Base-by-base conservation (phyloP, 495 filamentous ascomycete genomes). In the Annulohypoxylon maeteangense region DNA sequence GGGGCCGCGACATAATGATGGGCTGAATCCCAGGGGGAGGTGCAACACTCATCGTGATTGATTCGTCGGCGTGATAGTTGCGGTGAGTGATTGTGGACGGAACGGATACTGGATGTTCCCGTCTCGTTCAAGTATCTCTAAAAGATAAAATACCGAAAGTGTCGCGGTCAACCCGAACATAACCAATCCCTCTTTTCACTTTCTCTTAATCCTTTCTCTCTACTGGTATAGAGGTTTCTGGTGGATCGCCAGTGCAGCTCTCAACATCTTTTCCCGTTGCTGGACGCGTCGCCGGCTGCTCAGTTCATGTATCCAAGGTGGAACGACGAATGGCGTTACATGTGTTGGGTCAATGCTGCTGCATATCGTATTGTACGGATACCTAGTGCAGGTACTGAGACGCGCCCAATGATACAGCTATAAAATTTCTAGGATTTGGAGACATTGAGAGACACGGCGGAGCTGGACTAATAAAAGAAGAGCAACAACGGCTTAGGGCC, bases 1-100 rank as follows among this genome's bases (percentile, higher is more conserved):
- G 91, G 27, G 91, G 90, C 71, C 92, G 87, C 70, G 90, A 89
- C 87, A 91, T 90, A 73, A 81, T 78, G 36, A 78, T 71, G 14
- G 80, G 74, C 53, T 80, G 80, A 40, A 79, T 62, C 42, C 76
- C 71, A 1, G 68, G 71, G 38, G 78, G 68, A 57, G 76, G 70
- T 16, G 76, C 61, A 31, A 74, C 63, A 36, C 71, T 78, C 74
- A 78, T 77, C 16, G 66, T 70, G 42, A 76, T 47, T 32, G 72
- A 74, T 40, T 65, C 50, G 68, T 75, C 12, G 55, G 38, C 48
- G 74, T 67, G 22, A 64, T 53, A 31, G 16, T 40, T 61, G 48
- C 57, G 40, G 16, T 34, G 31, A 53, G 42, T 48, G 16, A 53
- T 32, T 48, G 29, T 34, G 34, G 54, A 56, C 32, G n/a, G 22